Conservation (phyloP, 495 filamentous ascomycete genomes). For the Aspergillus cristatus region DNA sequence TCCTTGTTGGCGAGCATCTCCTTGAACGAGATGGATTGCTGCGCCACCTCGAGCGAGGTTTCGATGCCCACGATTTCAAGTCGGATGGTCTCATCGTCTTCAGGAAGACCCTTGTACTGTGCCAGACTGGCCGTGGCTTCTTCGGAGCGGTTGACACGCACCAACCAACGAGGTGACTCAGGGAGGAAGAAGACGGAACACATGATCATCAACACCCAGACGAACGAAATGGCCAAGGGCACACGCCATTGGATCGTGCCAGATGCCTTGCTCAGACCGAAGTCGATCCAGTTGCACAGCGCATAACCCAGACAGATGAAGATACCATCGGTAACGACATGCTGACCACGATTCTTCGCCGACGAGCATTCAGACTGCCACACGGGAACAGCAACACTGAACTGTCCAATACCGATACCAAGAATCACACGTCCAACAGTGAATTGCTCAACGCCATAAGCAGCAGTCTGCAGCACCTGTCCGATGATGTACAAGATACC, state of each 20-base stretch:
- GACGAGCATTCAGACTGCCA: slow-evolving; percentile 32
- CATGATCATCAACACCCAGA: slow-evolving; percentile 34
- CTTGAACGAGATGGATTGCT: neutral
- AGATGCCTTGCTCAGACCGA: slow-evolving; percentile 32
- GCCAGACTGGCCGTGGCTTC: slow-evolving; percentile 25
- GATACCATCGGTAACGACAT: slow-evolving; percentile 39
- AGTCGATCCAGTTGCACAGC: slow-evolving; percentile 60
- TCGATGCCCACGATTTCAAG: slow-evolving; percentile 34
- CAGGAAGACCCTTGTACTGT: slow-evolving; percentile 18
- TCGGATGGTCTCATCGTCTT: slow-evolving; percentile 18
- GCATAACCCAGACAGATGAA: slow-evolving; percentile 52
- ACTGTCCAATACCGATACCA: slow-evolving; percentile 49
- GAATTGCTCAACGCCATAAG: slow-evolving; percentile 29
- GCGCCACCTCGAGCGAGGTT: slow-evolving; percentile 5
- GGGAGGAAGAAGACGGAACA: slow-evolving; percentile 42
- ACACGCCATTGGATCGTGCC: slow-evolving; percentile 43
- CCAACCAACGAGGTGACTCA: slow-evolving; percentile 40
- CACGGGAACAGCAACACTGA: slow-evolving; percentile 50
- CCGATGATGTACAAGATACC: slow-evolving; percentile 40
- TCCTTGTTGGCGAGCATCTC: slow-evolving; percentile 17
- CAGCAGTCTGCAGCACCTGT: slow-evolving; percentile 37
- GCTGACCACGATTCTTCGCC: slow-evolving; percentile 30
- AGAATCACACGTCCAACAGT: slow-evolving; percentile 41
- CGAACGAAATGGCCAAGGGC: slow-evolving; percentile 34
- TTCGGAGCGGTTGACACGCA: slow-evolving; percentile 21